Evolutionary conservation across 2,329 filamentous ascomycete species (phyloP), one percentile per base, ranked within the genome.

Genomic region (Phoma herbarum): DNA sequence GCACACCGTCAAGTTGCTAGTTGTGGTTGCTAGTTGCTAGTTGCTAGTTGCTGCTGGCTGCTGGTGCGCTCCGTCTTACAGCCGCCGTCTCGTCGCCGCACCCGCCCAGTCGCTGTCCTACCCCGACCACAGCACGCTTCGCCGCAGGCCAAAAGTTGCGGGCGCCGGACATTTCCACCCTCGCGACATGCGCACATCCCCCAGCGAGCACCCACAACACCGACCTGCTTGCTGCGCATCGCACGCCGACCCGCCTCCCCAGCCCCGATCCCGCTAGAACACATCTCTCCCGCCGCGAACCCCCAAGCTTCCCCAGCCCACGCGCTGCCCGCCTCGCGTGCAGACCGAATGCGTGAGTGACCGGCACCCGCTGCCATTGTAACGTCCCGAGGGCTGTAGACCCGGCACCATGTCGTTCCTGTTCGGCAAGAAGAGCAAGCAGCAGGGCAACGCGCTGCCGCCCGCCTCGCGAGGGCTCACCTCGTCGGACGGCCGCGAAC

Each of bases 391-490:
- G 50, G 56, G 65, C 64, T 64, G 64, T 68, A 57, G 29, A 60
- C 31, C 59, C 62, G 59, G 57, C 69, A 68, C 64, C 69, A 82
- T 84, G 82, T 83, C 82, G 65, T 84, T 84, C 72, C 78, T 84
- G 58, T 84, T 84, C 69, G 82, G 82, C 60, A 82, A 81, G 69
- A 77, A 77, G 70, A 78, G 70, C 65, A 78, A 78, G 68, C 74
- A 76, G 66, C 71, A 72, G 57, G 52, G 67, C 62, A 76, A 67
- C 65, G 78, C 79, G 39, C 79, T 86, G 29, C 84, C 85, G 43
- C 77, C 83, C n/a, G 82, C 83, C 50, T 81, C 82, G 22, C 80
- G 85, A 69, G 84, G 86, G 59, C 80, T 86, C 52, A 80, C 83
- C 59, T 85, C 83, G 20, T 84, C 85, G 44, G 84, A 87, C 72